Evolutionary conservation across 2,329 filamentous ascomycete species (phyloP).

Genomic region (Penicillium sp.): DNA sequence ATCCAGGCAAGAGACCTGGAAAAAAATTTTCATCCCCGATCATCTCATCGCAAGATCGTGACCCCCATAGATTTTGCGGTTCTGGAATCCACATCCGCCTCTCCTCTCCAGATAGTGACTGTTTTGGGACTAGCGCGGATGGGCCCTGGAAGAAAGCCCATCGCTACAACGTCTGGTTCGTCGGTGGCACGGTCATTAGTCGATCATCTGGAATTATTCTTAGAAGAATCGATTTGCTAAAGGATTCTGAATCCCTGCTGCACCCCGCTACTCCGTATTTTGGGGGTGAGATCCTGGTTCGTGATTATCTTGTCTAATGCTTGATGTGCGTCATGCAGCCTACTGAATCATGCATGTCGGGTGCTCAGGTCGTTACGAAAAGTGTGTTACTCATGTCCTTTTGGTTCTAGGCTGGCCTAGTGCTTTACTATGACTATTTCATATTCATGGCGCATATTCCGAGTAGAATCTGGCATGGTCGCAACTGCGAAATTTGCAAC

Average conservation of each 20-base stretch:
- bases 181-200: constrained; percentile 10
- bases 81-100: constrained; percentile 20
- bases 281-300: neutral
- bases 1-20: neutral
- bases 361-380: neutral
- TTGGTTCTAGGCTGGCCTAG: neutral
- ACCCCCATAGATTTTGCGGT: constrained; percentile 12
- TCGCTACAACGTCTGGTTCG: constrained; percentile 27
- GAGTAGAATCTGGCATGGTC: neutral
- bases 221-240: constrained; percentile 30
- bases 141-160: constrained; percentile 8
- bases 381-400: neutral
- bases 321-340: neutral
- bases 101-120: constrained; percentile 32
- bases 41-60: constrained; percentile 6
- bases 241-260: constrained; percentile 12
- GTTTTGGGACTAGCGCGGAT: constrained; percentile 30
- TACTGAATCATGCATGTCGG: neutral
- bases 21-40: constrained; percentile 14
- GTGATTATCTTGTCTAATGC: neutral
- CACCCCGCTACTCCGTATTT: constrained; percentile 17
- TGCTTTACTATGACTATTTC: neutral
- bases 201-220: constrained; percentile 17
- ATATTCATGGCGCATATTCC: neutral
- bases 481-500: neutral